Conservation (phyloP, 1,284 basidiomycete genomes). For the Moniliella sp. region DNA sequence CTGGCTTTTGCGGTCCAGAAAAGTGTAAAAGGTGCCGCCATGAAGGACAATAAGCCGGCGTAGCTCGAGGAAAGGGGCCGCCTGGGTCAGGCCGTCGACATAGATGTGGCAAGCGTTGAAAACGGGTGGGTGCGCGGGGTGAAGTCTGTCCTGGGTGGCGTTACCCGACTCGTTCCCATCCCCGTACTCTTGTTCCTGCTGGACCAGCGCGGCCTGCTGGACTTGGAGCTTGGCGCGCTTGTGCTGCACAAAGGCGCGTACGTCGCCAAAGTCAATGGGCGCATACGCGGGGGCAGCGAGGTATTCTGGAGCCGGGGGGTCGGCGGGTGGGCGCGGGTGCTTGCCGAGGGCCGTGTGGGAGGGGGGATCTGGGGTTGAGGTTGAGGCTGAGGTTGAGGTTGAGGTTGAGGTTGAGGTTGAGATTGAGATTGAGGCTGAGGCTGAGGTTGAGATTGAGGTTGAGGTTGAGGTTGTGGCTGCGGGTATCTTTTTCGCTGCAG, state of each 20-base stretch:
- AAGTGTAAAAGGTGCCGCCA: conserved; percentile 63
- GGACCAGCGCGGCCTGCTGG: conserved; percentile 12
- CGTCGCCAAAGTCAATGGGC: conserved; percentile 56
- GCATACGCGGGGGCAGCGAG: conserved; percentile 43
- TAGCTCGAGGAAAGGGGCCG: conserved; percentile 66
- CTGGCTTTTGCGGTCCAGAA: conserved; percentile 50
- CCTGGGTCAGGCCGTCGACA: conserved; percentile 75
- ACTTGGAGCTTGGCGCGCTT: conserved; percentile 54
- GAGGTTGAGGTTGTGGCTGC: too few relatives aligned
- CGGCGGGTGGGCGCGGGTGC: too few relatives aligned
- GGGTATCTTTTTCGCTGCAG: too few relatives aligned
- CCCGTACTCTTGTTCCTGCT: conserved; percentile 6
- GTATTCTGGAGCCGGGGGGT: too few relatives aligned
- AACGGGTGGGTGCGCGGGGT: conserved; percentile 6
- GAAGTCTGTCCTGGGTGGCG: conserved; percentile 3
- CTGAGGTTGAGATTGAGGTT: too few relatives aligned
- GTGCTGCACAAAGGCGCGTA: conserved; percentile 64
- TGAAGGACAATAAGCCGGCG: conserved; percentile 57
- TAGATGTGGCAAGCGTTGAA: conserved; percentile 23
- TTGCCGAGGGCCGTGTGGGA: too few relatives aligned
- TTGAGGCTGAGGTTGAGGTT: too few relatives aligned
- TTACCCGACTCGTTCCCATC: neutral
- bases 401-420: too few relatives aligned
- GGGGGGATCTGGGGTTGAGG: too few relatives aligned
- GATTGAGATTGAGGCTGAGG: too few relatives aligned